These are phyloP conservation scores for Irpex sp. DNA, from an alignment of 1,284 basidiomycete species.

Conservation along the genomic window DNA sequence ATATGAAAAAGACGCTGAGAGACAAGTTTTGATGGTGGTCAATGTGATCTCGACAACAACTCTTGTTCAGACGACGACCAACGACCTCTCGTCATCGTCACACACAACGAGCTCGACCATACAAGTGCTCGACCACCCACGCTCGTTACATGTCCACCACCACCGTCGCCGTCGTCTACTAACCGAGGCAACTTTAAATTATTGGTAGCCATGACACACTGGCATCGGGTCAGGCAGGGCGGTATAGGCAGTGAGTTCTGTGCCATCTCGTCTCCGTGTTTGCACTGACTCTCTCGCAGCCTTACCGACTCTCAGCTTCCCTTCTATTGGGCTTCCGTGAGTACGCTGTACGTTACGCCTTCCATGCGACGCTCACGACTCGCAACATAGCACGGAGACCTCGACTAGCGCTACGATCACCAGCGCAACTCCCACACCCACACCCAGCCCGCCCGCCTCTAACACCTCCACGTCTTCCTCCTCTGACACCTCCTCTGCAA, in stretches of 20 bases:
- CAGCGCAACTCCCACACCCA: neutral
- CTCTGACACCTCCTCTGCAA: neutral
- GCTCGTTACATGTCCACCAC: neutral
- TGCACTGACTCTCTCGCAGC: neutral
- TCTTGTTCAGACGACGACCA: neutral
- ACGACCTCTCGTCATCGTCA: neutral
- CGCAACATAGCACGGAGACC: neutral
- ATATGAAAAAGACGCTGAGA: neutral
- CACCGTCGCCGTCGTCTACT: neutral
- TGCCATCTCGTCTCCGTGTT: no score
- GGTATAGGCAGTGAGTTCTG: neutral
- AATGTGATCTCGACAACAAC: neutral
- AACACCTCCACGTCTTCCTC: neutral
- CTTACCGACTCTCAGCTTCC: neutral
- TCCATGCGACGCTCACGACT: neutral
- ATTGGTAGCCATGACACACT: neutral
- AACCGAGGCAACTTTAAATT: neutral
- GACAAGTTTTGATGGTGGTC: neutral
- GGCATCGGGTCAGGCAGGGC: neutral
- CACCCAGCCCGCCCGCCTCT: neutral
- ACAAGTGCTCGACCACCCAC: neutral
- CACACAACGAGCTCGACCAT: neutral
- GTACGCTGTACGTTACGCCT: no score
- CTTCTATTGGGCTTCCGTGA: no score
- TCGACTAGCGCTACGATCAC: neutral